phyloP scores from a whole-genome alignment of 2,329 filamentous ascomycete species.

The Fusarium nisikadoi region DNA sequence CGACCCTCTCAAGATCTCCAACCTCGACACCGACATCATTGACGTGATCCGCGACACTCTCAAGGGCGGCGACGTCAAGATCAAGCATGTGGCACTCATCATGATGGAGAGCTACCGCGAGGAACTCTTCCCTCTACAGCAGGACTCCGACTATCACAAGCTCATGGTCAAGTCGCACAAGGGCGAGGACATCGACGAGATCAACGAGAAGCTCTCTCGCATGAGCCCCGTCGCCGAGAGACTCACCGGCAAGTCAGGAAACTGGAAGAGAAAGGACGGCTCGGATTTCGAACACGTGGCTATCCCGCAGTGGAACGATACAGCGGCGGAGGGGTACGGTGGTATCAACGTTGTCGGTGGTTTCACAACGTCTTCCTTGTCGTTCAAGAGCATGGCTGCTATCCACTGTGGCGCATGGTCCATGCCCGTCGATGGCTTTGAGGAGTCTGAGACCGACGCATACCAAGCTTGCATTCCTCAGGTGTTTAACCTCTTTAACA shows the following conservation, averaged over 20 bases:
- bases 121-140: slow-evolving; percentile 58
- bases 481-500: slow-evolving; percentile 48
- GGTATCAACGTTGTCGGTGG: slow-evolving; percentile 55
- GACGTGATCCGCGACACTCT: slow-evolving; percentile 42
- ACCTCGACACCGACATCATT: slow-evolving; percentile 49
- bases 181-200: slow-evolving; percentile 34
- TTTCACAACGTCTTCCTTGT: slow-evolving; percentile 55
- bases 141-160: slow-evolving; percentile 52
- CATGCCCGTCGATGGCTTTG: slow-evolving; percentile 53
- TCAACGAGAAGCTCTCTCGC: slow-evolving; percentile 42
- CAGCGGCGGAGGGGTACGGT: slow-evolving; percentile 44
- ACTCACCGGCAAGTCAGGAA: slow-evolving; percentile 34
- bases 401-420: slow-evolving; percentile 56
- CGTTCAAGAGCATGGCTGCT: slow-evolving; percentile 56
- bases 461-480: slow-evolving; percentile 59
- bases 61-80: slow-evolving; percentile 46
- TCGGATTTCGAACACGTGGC: slow-evolving; percentile 41
- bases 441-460: slow-evolving; percentile 53
- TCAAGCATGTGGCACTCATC: slow-evolving; percentile 58
- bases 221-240: slow-evolving; percentile 36
- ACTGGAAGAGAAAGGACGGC: slow-evolving; percentile 40
- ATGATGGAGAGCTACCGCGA: slow-evolving; percentile 58
- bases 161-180: slow-evolving; percentile 48
- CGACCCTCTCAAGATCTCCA: slow-evolving; percentile 56
- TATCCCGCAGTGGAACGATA: slow-evolving; percentile 44